phyloP scores from a whole-genome alignment of 495 filamentous ascomycete species.

The Diplogelasinospora grovesii region DNA sequence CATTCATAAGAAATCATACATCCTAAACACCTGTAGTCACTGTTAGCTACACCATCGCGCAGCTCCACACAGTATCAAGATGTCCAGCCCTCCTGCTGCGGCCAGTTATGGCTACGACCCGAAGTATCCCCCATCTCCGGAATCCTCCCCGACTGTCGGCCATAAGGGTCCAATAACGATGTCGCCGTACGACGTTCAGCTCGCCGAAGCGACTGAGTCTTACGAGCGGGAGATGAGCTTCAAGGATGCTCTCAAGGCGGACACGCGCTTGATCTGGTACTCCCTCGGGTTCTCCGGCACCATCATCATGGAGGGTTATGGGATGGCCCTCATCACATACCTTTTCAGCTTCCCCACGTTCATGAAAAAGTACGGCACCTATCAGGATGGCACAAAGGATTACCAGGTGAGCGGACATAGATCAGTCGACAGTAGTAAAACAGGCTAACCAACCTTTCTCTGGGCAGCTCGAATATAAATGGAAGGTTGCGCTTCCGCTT shows the following conservation, averaged over 20 bases:
- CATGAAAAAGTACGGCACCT: conserved; percentile 51
- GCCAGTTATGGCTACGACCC: too few relatives aligned
- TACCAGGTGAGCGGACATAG: conserved; percentile 21
- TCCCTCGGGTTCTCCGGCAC: conserved; percentile 24
- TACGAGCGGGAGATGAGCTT: conserved; percentile 16
- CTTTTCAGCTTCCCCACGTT: conserved; percentile 39
- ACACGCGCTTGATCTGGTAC: conserved; percentile 19
- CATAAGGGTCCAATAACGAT: background rate
- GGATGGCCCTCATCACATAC: conserved; percentile 35
- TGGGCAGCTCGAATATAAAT: conserved; percentile 41
- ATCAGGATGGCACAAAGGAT: conserved; percentile 5
- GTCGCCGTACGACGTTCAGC: conserved; percentile 16
- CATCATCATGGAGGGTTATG: conserved; percentile 32
- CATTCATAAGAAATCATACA: too few relatives aligned
- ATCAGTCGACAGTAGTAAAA: too few relatives aligned
- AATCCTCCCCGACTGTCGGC: background rate
- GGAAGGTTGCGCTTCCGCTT: conserved; percentile 34
- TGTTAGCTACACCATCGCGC: too few relatives aligned
- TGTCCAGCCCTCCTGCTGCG: too few relatives aligned
- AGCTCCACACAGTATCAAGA: too few relatives aligned
- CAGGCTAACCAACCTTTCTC: conserved; percentile 2
- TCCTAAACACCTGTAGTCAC: too few relatives aligned
- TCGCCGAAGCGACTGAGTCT: conserved; percentile 13
- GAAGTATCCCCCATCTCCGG: too few relatives aligned
- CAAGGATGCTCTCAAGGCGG: conserved; percentile 13